Conservation (phyloP, 176 grass and related monocot genomes). For the Oryza meridionalis region DNA sequence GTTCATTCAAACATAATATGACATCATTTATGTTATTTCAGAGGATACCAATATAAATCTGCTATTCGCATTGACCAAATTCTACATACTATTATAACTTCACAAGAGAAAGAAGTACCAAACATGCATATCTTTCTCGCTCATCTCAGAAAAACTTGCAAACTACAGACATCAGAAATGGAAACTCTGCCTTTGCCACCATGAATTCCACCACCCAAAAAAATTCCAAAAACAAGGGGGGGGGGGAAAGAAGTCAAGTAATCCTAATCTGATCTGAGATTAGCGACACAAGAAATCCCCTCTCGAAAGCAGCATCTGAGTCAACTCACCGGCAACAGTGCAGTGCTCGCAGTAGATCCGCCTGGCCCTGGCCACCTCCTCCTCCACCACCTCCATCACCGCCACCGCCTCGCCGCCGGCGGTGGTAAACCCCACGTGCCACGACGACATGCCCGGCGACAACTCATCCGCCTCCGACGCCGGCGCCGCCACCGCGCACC, state of each 20-base stretch:
- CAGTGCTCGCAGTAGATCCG: conserved; percentile 72
- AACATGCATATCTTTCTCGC: too few species aligned
- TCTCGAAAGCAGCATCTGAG: background rate
- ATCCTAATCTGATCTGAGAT: too few species aligned
- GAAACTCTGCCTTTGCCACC: background rate
- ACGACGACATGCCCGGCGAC: background rate
- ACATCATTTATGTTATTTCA: background rate
- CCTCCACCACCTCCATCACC: conserved; percentile 70
- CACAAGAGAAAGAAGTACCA: background rate
- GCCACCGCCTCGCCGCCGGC: background rate
- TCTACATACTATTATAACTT: too few species aligned
- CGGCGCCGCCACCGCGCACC: conserved; percentile 24
- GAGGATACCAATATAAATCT: too few species aligned
- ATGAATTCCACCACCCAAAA: background rate
- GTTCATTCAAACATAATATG: background rate
- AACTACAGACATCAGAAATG: background rate
- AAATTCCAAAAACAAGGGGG: background rate
- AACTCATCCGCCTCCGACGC: background rate
- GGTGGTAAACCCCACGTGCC: conserved; percentile 44
- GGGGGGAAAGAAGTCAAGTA: background rate
- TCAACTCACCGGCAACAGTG: conserved; percentile 52
- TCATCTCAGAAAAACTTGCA: background rate
- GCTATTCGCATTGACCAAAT: background rate
- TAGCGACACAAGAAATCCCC: too few species aligned
- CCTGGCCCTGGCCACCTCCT: conserved; percentile 56